Conservation (phyloP, 345 rosid species). For the Punica granatum region DNA sequence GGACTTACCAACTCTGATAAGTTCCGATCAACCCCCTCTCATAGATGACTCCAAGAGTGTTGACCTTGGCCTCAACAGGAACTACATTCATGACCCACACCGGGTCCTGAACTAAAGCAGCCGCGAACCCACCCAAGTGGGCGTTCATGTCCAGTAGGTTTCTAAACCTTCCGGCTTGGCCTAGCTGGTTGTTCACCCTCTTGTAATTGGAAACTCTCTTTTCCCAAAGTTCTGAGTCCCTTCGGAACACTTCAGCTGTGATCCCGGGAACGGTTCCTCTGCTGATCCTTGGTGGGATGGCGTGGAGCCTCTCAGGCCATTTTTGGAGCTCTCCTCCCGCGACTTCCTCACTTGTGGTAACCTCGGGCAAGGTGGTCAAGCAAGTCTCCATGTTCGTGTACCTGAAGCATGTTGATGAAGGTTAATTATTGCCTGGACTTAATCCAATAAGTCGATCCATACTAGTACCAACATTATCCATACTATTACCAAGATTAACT, state of each 20-base stretch:
- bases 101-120: constrained; percentile 41
- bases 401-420: constrained; percentile 19
- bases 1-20: constrained; percentile 47
- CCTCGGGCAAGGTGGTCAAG: constrained; percentile 46
- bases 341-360: constrained; percentile 18
- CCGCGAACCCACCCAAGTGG: constrained; percentile 56
- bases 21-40: constrained; percentile 66
- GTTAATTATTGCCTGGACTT: neutral
- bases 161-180: constrained; percentile 38
- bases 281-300: constrained; percentile 55
- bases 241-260: constrained; percentile 25
- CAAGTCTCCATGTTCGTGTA: constrained; percentile 54
- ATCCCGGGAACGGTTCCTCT: constrained; percentile 36
- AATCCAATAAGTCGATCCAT: neutral
- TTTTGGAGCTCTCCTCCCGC: constrained; percentile 45
- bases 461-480: no score
- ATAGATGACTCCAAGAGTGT: constrained; percentile 52
- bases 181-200: constrained; percentile 42
- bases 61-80: constrained; percentile 34
- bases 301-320: constrained; percentile 49
- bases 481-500: no score
- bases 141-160: constrained; percentile 68
- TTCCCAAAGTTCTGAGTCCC: constrained; percentile 37
- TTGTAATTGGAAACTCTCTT: constrained; percentile 43
- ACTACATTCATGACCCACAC: constrained; percentile 68